Evolutionary conservation across 177 flowering plant genomes (phyloP), one percentile per base, ranked within the genome.

Genomic region (Vitis hybrid): DNA sequence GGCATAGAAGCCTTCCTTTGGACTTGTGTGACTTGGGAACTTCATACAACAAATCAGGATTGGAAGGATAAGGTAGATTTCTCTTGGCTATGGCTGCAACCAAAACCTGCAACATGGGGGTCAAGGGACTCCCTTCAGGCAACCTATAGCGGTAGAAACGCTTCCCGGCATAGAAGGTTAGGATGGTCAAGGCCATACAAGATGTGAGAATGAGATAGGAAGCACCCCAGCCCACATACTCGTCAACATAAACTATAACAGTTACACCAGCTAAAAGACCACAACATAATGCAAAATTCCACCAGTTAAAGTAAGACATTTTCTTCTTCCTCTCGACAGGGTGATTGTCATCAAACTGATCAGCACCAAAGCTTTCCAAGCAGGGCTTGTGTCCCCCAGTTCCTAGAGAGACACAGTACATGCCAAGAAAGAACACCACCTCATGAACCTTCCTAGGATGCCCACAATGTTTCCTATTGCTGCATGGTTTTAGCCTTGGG

Each of bases 291-390:
- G 77, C 78, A 66, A 77, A 71, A 55, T 76, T 77, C 88, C 88
- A 87, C 88, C 84, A 87, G 73, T 85, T 87, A 79, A 85, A 86
- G 68, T 63, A 85, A 2, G 88, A 77, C 77, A 81, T 82, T 71
- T 84, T 87, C 53, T 76, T 71, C 74, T 76, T 84, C 67, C 79
- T 70, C 54, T 85, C 88, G 60, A 82, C 78, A 6, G 57, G 57
- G 24, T 73, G 67, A 50, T 81, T 64, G 51, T 79, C 85, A 50
- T 82, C 84, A 17, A 85, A 85, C 54, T 85, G 91, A 48, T 87
- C 87, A 0, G 86, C 86, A 58, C 84, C 90, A 65, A 87, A 84
- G 61, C 86, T 80, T 73, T 82, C 74, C 2, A 82, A 69, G 41
- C 82, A 84, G 0, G 90, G 90, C 68, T 84, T 87, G 68, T 80